Conservation (phyloP, 768 basidiomycete species). For the Antrodiella citrinella region DNA sequence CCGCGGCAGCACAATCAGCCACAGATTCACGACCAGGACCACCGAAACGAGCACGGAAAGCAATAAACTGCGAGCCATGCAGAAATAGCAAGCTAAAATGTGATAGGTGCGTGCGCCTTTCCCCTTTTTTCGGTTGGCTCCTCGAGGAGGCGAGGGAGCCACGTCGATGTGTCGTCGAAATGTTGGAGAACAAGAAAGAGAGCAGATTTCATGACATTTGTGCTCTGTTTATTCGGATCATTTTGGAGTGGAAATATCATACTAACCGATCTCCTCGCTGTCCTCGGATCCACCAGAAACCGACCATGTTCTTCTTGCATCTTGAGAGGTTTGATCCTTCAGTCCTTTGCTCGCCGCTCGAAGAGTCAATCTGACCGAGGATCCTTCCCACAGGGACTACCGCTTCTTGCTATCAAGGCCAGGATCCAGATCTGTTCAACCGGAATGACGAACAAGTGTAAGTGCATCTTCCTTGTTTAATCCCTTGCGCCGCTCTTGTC, state of each 20-base stretch:
- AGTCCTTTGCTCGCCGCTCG: not conserved
- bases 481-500: not conserved
- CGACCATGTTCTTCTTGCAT: constrained; percentile 88
- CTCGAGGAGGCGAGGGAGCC: not conserved
- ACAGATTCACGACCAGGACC: constrained; percentile 36
- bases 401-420: constrained; percentile 71
- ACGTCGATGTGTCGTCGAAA: not conserved
- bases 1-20: not conserved
- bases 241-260: not conserved
- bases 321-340: constrained; percentile 54
- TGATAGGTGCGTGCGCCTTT: constrained; percentile 48
- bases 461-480: constrained; percentile 16
- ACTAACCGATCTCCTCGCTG: constrained; percentile 10
- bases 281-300: constrained; percentile 41
- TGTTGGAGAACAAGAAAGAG: not conserved
- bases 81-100: constrained; percentile 84
- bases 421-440: constrained; percentile 44
- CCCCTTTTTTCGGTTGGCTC: constrained; percentile 4
- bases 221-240: constrained; percentile 10
- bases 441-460: constrained; percentile 52
- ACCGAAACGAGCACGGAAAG: constrained; percentile 77
- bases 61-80: constrained; percentile 86
- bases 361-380: not conserved
- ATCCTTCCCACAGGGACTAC: constrained; percentile 52
- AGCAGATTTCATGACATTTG: not conserved